Evolutionary conservation across 495 filamentous ascomycete species (phyloP).

Genomic region (Penicillium goetzii): DNA sequence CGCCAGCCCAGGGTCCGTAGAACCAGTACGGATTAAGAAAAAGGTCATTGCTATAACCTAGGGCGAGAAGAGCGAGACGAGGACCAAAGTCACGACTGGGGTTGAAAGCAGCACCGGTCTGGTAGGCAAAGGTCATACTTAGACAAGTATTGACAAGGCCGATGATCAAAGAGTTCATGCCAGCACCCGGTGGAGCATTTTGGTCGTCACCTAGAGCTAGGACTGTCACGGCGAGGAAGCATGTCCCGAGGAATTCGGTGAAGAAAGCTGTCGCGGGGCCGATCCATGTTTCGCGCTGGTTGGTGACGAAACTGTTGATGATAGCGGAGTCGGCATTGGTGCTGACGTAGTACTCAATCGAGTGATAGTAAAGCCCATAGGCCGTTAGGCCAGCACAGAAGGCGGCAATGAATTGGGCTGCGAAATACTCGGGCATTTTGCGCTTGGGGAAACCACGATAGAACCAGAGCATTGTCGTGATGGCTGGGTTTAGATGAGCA

Average conservation of each 20-base stretch:
- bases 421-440: constrained; percentile 52
- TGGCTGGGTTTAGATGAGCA: constrained; percentile 56
- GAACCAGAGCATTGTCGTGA: constrained; percentile 54
- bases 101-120: constrained; percentile 54
- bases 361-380: constrained; percentile 54
- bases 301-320: constrained; percentile 46
- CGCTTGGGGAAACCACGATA: constrained; percentile 56
- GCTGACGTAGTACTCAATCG: constrained; percentile 45
- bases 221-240: constrained; percentile 49
- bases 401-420: constrained; percentile 52
- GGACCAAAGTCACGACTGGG: constrained; percentile 58
- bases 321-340: constrained; percentile 39
- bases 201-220: constrained; percentile 59
- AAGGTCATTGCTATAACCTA: constrained; percentile 47
- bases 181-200: constrained; percentile 57
- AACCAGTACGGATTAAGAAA: constrained; percentile 55
- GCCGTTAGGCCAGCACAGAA: constrained; percentile 49
- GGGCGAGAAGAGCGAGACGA: constrained; percentile 43
- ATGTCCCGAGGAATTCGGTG: constrained; percentile 54
- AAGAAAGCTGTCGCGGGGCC: constrained; percentile 51
- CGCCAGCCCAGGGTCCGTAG: constrained; percentile 54
- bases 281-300: constrained; percentile 49
- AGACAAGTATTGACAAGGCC: constrained; percentile 50
- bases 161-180: constrained; percentile 55
- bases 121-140: constrained; percentile 50